Conservation (phyloP, 768 basidiomycete genomes). For the Auricularia heimuer region DNA sequence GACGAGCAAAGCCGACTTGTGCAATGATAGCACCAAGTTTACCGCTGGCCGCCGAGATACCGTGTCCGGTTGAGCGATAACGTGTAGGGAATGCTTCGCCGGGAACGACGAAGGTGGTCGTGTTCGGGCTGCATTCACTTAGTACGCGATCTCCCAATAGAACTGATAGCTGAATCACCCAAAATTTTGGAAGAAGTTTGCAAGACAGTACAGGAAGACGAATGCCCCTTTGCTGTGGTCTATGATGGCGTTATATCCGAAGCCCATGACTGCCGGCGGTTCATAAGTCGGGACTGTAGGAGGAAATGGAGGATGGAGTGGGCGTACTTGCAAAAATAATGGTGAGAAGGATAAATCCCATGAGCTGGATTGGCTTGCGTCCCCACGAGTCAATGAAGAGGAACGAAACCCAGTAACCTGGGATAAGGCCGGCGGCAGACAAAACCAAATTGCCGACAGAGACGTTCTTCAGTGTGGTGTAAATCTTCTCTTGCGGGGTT, state of each 20-base stretch:
- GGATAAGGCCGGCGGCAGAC: slow-evolving; percentile 68
- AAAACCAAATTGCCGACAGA: slow-evolving; percentile 70
- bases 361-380: slow-evolving; percentile 70
- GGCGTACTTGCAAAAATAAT: slow-evolving; percentile 35
- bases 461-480: slow-evolving; percentile 50
- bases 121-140: slow-evolving; percentile 41
- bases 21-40: slow-evolving; percentile 78
- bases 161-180: slow-evolving; percentile 18
- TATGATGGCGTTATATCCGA: slow-evolving; percentile 44
- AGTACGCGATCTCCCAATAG: background rate
- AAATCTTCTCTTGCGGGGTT: slow-evolving; percentile 24
- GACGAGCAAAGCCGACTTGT: slow-evolving; percentile 63
- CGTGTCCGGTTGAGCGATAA: slow-evolving; percentile 77
- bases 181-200: slow-evolving; percentile 87
- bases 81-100: slow-evolving; percentile 84
- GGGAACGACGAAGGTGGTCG: slow-evolving; percentile 71
- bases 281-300: no score
- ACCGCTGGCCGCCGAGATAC: slow-evolving; percentile 74
- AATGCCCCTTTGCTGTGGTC: slow-evolving; percentile 52
- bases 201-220: slow-evolving; percentile 76
- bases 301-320: background rate
- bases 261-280: slow-evolving; percentile 33
- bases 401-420: slow-evolving; percentile 61
- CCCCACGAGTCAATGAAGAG: slow-evolving; percentile 70
- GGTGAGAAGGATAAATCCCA: slow-evolving; percentile 65